Evolutionary conservation across 345 rosid genomes (phyloP), one percentile per base, ranked within the genome.

Genomic region (Luvunga scandens): DNA sequence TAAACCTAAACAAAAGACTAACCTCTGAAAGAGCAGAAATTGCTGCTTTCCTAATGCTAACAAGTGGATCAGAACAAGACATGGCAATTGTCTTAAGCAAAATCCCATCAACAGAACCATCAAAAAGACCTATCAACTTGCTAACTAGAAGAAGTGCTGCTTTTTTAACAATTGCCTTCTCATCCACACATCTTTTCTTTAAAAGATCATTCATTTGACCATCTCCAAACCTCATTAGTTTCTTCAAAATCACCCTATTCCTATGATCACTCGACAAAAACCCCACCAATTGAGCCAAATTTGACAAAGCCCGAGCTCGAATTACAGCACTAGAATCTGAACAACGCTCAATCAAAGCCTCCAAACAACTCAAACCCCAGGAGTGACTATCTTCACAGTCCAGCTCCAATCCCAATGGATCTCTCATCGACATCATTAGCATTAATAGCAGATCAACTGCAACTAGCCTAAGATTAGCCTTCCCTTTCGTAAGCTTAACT

Each of bases 1-100:
- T 42, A 33, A 73, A 64, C 63, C 73, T 71, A 7, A 60, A 50
- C 30, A 65, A 63, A 45, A 55, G 86, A 79, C 88, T 73, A 76
- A 95, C 98, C 98, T 95, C 97, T 5, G 97, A 95, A 66, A 95
- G 90, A 39, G 97, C 97, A 57, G 91, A 89, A 79, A 88, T 81
- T 31, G 97, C 97, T 63, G 94, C 97, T 84, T 92, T 96, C 70
- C 99, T 88, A 42, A 90, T 94, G 87, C 98, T 96, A 70, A 96
- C 91, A 66, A 96, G 97, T 9, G 97, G 92, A 81, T 95, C 99
- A 5, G 94, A 95, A 80, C 98, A 95, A 81, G 99, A 94, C 77
- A 91, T 87, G 62, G 94, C 98, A 88, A 92, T 82, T 19, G 86
- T 90, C 83, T 91, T 94, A 56, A 94, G 86, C 80, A 95, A 71